Evolutionary conservation across 2,329 filamentous ascomycete species (phyloP).

Genomic region (Podosphaera aphanis): DNA sequence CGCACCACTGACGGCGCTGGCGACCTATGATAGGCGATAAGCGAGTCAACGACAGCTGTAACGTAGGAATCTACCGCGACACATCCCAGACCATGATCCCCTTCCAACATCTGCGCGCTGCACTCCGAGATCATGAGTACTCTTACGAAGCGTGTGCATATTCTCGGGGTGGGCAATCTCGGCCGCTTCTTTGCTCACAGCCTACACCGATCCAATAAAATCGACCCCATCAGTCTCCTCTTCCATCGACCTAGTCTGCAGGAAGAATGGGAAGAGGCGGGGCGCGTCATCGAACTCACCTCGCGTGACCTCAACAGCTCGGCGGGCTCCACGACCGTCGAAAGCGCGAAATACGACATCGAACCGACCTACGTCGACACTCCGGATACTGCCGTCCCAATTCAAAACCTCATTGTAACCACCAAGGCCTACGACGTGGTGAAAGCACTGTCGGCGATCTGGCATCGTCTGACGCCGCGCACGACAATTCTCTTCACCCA

Average conservation of each 20-base stretch:
- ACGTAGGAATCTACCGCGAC: too few species aligned
- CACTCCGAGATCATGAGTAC: too few species aligned
- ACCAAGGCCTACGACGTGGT: slow-evolving; percentile 51
- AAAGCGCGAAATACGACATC: slow-evolving; percentile 7
- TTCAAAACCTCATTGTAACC: slow-evolving; percentile 54
- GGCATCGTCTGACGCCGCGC: slow-evolving; percentile 32
- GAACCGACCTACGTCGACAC: slow-evolving; percentile 4
- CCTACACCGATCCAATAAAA: slow-evolving; percentile 24
- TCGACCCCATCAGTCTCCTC: slow-evolving; percentile 57
- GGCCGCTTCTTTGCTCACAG: slow-evolving; percentile 58
- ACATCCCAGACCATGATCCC: too few species aligned
- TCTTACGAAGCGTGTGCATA: slow-evolving; percentile 25
- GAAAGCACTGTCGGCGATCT: slow-evolving; percentile 33
- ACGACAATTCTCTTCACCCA: slow-evolving; percentile 70
- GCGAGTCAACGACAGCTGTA: too few species aligned
- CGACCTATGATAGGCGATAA: too few species aligned
- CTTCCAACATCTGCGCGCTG: too few species aligned
- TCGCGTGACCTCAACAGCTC: slow-evolving; percentile 7
- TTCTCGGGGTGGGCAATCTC: slow-evolving; percentile 62
- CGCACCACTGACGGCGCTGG: too few species aligned
- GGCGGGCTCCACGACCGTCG: background rate
- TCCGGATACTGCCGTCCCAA: slow-evolving; percentile 14
- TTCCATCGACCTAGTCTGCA: slow-evolving; percentile 36
- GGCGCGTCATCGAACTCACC: slow-evolving; percentile 6
- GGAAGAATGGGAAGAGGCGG: slow-evolving; percentile 18